Conservation (phyloP, 352 stramenopile species). For the Phytophthora fragariae region DNA sequence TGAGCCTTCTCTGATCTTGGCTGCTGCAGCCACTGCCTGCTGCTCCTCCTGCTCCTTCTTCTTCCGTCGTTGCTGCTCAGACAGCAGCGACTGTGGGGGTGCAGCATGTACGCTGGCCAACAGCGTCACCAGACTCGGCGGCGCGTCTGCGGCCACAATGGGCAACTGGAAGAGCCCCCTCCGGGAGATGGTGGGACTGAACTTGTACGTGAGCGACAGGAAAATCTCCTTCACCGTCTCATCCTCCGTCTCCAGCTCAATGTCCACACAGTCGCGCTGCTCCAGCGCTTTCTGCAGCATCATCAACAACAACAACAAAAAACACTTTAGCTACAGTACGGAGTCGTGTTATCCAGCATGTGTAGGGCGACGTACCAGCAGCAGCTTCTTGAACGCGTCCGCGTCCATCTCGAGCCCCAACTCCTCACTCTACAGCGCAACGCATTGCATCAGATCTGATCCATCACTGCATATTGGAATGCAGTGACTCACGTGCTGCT, state of each 20-base stretch:
- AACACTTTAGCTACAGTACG: background rate
- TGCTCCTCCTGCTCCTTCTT: slow-evolving; percentile 21
- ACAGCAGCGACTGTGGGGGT: slow-evolving; percentile 46
- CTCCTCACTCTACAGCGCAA: slow-evolving; percentile 54
- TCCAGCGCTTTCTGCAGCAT: slow-evolving; percentile 51
- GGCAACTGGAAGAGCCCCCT: slow-evolving; percentile 57
- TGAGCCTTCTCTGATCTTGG: background rate
- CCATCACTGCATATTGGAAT: too few relatives aligned
- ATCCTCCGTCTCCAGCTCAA: slow-evolving; percentile 38
- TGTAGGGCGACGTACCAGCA: slow-evolving; percentile 34
- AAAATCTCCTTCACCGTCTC: slow-evolving; percentile 25
- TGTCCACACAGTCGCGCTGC: slow-evolving; percentile 43
- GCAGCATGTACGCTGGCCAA: slow-evolving; percentile 48
- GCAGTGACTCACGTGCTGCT: slow-evolving; percentile 38
- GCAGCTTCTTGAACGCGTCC: slow-evolving; percentile 41
- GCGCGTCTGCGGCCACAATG: slow-evolving; percentile 38
- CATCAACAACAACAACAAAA: background rate
- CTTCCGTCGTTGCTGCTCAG: slow-evolving; percentile 33
- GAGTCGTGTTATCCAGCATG: background rate
- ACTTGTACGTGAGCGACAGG: slow-evolving; percentile 70
- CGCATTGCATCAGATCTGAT: background rate
- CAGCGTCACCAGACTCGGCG: slow-evolving; percentile 44
- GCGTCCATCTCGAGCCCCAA: slow-evolving; percentile 59
- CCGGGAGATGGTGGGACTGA: slow-evolving; percentile 60
- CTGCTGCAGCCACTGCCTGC: background rate